Conservation (phyloP, 148 eudicot species). For the Limonium bicolor region DNA sequence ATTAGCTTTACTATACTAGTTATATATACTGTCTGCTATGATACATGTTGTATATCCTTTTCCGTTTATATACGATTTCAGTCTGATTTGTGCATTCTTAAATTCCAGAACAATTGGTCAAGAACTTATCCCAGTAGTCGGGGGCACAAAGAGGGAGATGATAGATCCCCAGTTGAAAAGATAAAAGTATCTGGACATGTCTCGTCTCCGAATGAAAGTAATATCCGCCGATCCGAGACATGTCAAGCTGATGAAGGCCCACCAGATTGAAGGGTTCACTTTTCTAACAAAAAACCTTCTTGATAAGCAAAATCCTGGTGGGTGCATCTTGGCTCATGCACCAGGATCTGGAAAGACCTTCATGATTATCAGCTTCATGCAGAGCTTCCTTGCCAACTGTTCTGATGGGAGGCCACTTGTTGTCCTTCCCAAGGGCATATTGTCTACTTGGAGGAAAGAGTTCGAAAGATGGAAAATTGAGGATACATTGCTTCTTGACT, state of each 20-base stretch:
- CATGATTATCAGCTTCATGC: constrained; percentile 84
- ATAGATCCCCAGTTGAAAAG: constrained; percentile 15
- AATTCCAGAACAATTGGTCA: too few relatives aligned
- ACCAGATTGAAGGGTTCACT: constrained; percentile 80
- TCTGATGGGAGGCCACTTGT: constrained; percentile 70
- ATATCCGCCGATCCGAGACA: constrained; percentile 74
- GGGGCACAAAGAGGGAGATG: too few relatives aligned
- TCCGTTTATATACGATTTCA: too few relatives aligned
- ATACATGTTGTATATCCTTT: too few relatives aligned
- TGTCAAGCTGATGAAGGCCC: constrained; percentile 74
- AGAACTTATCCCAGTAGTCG: too few relatives aligned
- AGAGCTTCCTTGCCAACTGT: constrained; percentile 72
- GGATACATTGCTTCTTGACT: constrained; percentile 59
- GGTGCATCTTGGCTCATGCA: constrained; percentile 93
- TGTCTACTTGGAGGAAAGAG: constrained; percentile 77
- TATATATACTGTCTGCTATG: too few relatives aligned
- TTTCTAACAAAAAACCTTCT: constrained; percentile 61
- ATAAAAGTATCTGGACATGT: constrained; percentile 28
- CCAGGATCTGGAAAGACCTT: constrained; percentile 98
- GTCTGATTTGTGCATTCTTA: too few relatives aligned
- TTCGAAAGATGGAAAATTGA: constrained; percentile 88
- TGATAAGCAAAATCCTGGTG: constrained; percentile 58
- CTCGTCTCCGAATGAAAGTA: constrained; percentile 20
- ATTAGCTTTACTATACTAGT: too few relatives aligned
- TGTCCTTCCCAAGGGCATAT: constrained; percentile 68